Evolutionary conservation across 257 asterid genomes (phyloP), one percentile per base, ranked within the genome.

Genomic region (Solanum megistacrolobum): DNA sequence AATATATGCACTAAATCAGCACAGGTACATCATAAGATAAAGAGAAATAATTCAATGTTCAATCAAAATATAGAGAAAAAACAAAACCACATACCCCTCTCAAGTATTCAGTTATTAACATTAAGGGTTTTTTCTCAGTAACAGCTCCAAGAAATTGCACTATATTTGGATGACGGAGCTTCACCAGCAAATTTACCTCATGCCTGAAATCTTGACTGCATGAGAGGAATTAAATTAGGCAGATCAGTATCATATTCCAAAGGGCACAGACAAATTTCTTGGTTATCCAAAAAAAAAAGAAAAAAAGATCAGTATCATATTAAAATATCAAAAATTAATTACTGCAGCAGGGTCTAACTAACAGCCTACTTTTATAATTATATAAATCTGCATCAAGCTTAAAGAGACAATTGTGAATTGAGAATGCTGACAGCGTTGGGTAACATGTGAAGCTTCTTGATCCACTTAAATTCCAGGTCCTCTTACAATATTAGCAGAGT

Each of bases 81-180:
- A 83, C 29, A 74, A 79, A 92, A 81, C 38, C 55, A 87, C 97
- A 90, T 92, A 96, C 99, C 94, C 99, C 99, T 91, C 99, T 93
- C 91, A 97, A 92, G 91, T 94, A 97, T 88, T 97, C 99, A 7
- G 99, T 96, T 78, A 97, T 94, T 88, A 97, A 92, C 99, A 97
- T 96, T 86, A 97, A 91, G 79, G 99, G 99, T 91, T 97, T 96
- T 93, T 88, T 97, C 75, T 95, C 96, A 39, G 99, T 96, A 81
- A 96, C 98, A 52, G 99, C 99, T 93, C 99, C 99, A 88, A 96
- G 96, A 90, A 97, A 97, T 89, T 97, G 99, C 92, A 97, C 99
- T 73, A 97, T 92, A 92, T 97, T 97, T 87, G 99, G 99, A 92
- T 97, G 99, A 71, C 99, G 98, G 90, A 97, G 99, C 93, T 97